phyloP scores from a whole-genome alignment of 345 rosid genomes.

The Eucalyptus erythrocorys region DNA sequence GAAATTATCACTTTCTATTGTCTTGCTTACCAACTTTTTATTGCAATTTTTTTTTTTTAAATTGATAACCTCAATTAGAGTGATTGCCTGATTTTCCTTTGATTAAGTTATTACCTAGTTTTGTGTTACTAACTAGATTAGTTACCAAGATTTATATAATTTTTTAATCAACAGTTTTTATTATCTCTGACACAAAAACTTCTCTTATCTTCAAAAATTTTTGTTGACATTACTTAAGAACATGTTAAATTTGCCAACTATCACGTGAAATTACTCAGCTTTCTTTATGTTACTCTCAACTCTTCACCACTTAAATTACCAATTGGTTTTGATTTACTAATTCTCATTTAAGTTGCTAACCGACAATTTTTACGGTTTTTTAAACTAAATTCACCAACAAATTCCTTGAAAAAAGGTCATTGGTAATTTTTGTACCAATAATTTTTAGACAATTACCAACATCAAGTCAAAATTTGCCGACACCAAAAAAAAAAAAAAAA shows the following conservation, averaged over 20 bases:
- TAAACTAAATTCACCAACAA: background rate
- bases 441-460: background rate
- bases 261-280: background rate
- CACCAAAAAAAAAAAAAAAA: background rate
- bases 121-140: background rate
- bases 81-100: background rate
- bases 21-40: background rate
- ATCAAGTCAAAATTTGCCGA: background rate
- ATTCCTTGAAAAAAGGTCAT: background rate
- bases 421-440: background rate
- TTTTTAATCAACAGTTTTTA: background rate
- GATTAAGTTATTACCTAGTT: background rate
- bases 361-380: background rate
- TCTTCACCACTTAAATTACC: background rate
- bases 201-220: background rate
- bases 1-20: background rate
- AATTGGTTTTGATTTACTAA: background rate
- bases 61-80: background rate
- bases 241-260: background rate
- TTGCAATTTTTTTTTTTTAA: background rate
- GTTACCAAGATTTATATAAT: background rate
- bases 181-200: background rate
- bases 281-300: background rate
- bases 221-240: background rate
- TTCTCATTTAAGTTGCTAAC: background rate